Evolutionary conservation across 106 monocot genomes (phyloP).

Genomic region (Dioscorea zingiberensis): DNA sequence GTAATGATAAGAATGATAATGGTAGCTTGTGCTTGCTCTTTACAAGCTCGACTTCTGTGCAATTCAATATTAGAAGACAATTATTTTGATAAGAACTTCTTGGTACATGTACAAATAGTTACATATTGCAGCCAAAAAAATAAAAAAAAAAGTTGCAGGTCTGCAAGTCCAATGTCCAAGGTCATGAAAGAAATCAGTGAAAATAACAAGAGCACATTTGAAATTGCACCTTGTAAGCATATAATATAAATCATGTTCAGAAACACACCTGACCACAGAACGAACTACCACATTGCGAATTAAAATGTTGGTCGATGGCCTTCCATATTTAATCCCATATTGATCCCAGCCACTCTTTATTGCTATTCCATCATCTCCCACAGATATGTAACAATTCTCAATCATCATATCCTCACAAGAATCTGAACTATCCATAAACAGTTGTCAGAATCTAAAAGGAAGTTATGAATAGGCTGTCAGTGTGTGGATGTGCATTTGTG

Average conservation of each 20-base stretch:
- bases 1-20: too few relatives aligned
- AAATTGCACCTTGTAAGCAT: neutral
- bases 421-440: constrained; percentile 36
- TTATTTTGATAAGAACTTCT: too few relatives aligned
- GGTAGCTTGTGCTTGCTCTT: too few relatives aligned
- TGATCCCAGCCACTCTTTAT: constrained; percentile 94
- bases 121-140: too few relatives aligned
- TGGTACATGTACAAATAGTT: too few relatives aligned
- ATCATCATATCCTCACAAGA: constrained; percentile 77
- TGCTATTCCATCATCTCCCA: constrained; percentile 93
- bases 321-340: constrained; percentile 70
- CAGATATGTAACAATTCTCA: constrained; percentile 87
- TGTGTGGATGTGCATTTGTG: neutral
- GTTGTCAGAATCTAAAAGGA: neutral
- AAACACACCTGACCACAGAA: constrained; percentile 55
- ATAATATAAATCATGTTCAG: neutral
- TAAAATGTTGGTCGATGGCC: constrained; percentile 69
- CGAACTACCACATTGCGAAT: constrained; percentile 60
- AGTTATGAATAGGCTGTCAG: neutral
- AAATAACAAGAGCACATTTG: too few relatives aligned
- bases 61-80: too few relatives aligned
- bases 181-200: too few relatives aligned
- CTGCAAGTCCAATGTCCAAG: too few relatives aligned
- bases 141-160: too few relatives aligned
- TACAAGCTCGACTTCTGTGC: too few relatives aligned